Base-by-base conservation (phyloP, 164 flowering plant species). In the Houttuynia cordata region DNA sequence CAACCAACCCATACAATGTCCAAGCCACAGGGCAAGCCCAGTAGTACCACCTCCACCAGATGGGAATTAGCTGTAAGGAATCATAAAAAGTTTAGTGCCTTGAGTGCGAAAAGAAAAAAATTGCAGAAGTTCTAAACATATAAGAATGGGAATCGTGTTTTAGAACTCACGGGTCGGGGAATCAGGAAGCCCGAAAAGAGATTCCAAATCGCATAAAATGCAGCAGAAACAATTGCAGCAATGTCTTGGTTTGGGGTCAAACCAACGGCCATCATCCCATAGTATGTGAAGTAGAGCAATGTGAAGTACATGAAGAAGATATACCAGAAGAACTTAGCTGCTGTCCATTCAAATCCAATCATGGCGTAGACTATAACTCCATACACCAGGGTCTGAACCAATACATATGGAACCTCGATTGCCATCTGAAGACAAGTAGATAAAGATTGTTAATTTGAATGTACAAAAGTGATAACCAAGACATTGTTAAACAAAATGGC, bases 201-300 rank as follows among this genome's bases (percentile, higher is more conserved):
- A 66, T 78, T 80, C 87, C 86, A 85, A 15, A 83, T 18, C 19
- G 75, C 74, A 57, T 80, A 85, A 61, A 81, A 81, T 19, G 78
- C 72, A 53, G 83, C 47, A 8, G 88, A 73, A 55, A 83, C 63
- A 14, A 83, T 77, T 21, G 81, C 74, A 25, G 86, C 84, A 57
- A 81, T 68, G 57, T 74, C 62, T 22, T 73, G 80, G 69, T 83
- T 81, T 37, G 91, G 91, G 30, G 84, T 81, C 39, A 81, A 55
- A 30, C 79, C 88, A 4, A 83, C 86, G 7, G 83, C 63, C 91
- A 85, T 83, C 91, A 85, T 85, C 25, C 86, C 88, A 57, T 81
- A 85, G 67, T 41, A 78, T 55, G 86, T 82, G 75, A 77, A 83
- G 78, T 78, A 83, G 21, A 83, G 64, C 51, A 85, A 61, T n/a